Base-by-base conservation (phyloP, 2,329 filamentous ascomycete genomes). In the Alternaria atra region DNA sequence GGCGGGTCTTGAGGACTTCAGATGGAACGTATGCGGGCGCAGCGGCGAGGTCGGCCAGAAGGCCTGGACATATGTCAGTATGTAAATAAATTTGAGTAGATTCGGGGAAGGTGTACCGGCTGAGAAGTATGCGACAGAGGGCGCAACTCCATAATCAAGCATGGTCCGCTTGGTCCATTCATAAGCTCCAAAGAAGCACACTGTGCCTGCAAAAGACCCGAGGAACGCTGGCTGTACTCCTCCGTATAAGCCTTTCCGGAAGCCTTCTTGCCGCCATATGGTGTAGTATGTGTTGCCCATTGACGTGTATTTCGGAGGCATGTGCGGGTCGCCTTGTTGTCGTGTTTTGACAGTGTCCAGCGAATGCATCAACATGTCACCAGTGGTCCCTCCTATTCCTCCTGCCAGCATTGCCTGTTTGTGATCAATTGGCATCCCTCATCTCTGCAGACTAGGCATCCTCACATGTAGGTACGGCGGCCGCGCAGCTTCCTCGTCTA, bases 281-380 rank as follows among this genome's bases (percentile, higher is more conserved):
- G 91, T 98, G 76, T 91, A 87, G 81, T 98, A 99, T 4, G 94
- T 95, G 60, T 91, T 91, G 39, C 91, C 91, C 79, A 98, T 89
- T 15, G 93, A 94, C 10, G 91, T 90, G 81, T 99, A 99, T 81
- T 92, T 97, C 1, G 95, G 91, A 23, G 95, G 95, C 62, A 97
- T 87, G 77, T 95, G 91, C 44, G 94, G 94, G 75, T 98, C 95
- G 73, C 94, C 95, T 81, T 99, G 95, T 79, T 99, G 96, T 70
- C 95, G 88, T 47, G 95, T 99, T 82, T 99, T 99, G 73, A 99
- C 95, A 1, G 95, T 99, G 80, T 99, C 95, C 74, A 99, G 87
- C 46, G 94, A 98, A 82, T 99, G 95, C 95, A 99, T 99, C 68
- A 99, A 84, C 86, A 99, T 91, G 80, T 99, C 95, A 60, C 96